A percentile compares a stretch with the other conserved stretches of the same genome.
Evolutionary conservation across 2,329 filamentous ascomycete genomes (phyloP).

Genomic region (Polychaeton citri): DNA sequence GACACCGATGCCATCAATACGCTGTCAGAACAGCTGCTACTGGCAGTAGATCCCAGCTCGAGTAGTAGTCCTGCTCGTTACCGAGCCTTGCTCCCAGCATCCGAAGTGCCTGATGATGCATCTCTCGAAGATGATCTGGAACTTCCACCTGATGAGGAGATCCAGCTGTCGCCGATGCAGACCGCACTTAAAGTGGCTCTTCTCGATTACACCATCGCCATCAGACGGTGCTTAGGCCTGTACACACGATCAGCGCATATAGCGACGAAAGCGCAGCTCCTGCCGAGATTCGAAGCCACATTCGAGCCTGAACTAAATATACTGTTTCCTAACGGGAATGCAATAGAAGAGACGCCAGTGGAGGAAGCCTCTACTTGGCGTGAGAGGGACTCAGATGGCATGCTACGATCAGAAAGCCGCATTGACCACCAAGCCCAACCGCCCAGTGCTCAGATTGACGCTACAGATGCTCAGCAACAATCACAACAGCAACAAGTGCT

Average conservation of each 20-base stretch:
- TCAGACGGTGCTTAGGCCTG: conserved; percentile 65
- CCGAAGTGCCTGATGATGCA: conserved; percentile 26
- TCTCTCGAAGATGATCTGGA: conserved; percentile 22
- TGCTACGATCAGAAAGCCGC: background rate
- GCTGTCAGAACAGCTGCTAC: conserved; percentile 61
- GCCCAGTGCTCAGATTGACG: background rate
- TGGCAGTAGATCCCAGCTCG: conserved; percentile 61
- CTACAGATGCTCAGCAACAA: background rate
- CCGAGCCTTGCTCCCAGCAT: conserved; percentile 53
- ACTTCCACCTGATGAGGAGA: conserved; percentile 24
- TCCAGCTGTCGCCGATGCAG: conserved; percentile 44
- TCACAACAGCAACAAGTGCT: conserved; percentile 3
- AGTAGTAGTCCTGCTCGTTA: conserved; percentile 71
- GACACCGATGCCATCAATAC: conserved; percentile 56
- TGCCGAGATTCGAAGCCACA: conserved; percentile 28
- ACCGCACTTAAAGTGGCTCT: conserved; percentile 73
- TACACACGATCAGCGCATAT: conserved; percentile 48
- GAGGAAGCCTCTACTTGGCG: background rate
- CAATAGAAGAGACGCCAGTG: background rate
- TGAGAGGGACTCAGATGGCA: background rate
- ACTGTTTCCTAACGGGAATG: conserved; percentile 20
- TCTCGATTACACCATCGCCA: conserved; percentile 75
- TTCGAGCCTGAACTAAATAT: conserved; percentile 30
- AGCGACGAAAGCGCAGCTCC: conserved; percentile 27
- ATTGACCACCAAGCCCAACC: no score